Evolutionary conservation across 73 alveolate genomes (phyloP).

Genomic region (Paraurostyla sp.): DNA sequence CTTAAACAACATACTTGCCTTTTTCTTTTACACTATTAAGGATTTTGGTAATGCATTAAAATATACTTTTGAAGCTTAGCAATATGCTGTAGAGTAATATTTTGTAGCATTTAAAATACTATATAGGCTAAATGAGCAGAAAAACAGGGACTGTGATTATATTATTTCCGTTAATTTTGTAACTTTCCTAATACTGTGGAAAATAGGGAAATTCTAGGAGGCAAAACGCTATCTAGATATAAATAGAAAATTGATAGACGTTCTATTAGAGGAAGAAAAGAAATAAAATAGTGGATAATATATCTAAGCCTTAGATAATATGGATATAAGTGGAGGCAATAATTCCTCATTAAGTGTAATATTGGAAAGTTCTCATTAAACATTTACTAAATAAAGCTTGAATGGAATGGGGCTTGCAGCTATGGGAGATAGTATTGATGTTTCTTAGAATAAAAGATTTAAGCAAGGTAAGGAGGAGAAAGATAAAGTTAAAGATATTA

Average conservation of each 20-base stretch:
- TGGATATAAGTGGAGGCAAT: too few species aligned
- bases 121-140: conserved; percentile 51
- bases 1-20: conserved; percentile 50
- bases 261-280: conserved; percentile 46
- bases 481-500: too few species aligned
- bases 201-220: conserved; percentile 34
- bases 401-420: neutral
- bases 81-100: conserved; percentile 39
- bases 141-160: conserved; percentile 59
- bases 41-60: conserved; percentile 55
- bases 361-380: conserved; percentile 42
- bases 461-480: neutral
- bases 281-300: too few species aligned
- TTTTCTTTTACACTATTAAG: conserved; percentile 27
- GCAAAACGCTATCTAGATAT: conserved; percentile 54
- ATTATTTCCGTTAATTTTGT: conserved; percentile 59
- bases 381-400: neutral
- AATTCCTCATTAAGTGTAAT: conserved; percentile 15
- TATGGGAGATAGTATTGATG: neutral
- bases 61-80: conserved; percentile 58
- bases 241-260: conserved; percentile 22
- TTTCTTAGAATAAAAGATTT: neutral
- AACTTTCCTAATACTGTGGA: conserved; percentile 66
- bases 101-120: neutral
- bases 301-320: too few species aligned